Base-by-base conservation (phyloP, 176 grass and related monocot species). In the Aegilops speltoides region DNA sequence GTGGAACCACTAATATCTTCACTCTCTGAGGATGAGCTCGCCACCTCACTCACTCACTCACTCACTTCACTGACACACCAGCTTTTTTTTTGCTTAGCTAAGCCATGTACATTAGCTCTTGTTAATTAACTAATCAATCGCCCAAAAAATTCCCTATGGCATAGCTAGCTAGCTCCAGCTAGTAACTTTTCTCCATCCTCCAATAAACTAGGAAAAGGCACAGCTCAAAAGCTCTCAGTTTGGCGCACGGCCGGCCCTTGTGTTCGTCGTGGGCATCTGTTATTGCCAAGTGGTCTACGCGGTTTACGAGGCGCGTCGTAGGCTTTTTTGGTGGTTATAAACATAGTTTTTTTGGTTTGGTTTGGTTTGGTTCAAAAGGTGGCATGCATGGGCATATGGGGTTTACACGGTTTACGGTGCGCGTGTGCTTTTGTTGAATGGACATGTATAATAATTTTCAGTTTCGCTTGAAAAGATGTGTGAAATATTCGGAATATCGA, bases 171-270 rank as follows among this genome's bases (percentile, higher is more conserved):
- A 76, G 73, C 63, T 68, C 24, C 56, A 81, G 57, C 68, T 43
- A 67, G 70, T 36, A n/a, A 45, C 68, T 33, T 74, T 75, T 33
- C 16, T 43, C 41, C 67, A 72, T 20, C 76, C 56, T 91, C 85
- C 85, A 70, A 85, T 91, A 81, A 91, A 91, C 69, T 84, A 91
- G 89, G 85, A 91, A 76, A 63, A 15, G 25, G 45, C 73, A 84
- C 76, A 76, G 76, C 75, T 76, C 81, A 84, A 87, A 74, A 84
- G 85, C 43, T 37, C 29, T 41, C 5, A 54, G 3, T 76, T 57
- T n/a, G 33, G 31, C 61, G 80, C 23, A 77, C 64, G 77, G 68
- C 37, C 64, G 77, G 68, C 37, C 26, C 81, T 72, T 78, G 79
- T 86, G 64, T 77, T 86, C 40, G 79, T 70, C 84, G 48, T 86